phyloP scores from a whole-genome alignment of 2,329 filamentous ascomycete genomes.

The Exophiala xenobiotica region DNA sequence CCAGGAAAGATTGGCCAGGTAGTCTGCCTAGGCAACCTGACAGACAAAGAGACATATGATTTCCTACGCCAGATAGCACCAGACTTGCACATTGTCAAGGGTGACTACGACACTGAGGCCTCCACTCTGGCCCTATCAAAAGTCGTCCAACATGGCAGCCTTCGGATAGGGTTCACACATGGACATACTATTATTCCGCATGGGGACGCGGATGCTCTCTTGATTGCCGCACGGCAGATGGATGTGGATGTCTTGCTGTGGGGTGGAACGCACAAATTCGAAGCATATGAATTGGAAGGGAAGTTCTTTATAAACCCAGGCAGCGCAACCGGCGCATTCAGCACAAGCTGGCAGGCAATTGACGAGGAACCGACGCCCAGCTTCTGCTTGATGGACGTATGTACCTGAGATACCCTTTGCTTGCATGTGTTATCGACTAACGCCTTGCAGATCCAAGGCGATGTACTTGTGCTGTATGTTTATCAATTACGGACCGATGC shows the following conservation, averaged over 20 bases:
- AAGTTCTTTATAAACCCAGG: constrained; percentile 71
- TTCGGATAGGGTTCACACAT: constrained; percentile 69
- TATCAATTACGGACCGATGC: constrained; percentile 80
- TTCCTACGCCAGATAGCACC: constrained; percentile 74
- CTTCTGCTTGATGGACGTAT: constrained; percentile 96
- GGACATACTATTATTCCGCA: constrained; percentile 70
- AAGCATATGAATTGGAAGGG: constrained; percentile 70
- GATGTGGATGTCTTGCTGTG: constrained; percentile 68
- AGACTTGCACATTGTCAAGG: constrained; percentile 68
- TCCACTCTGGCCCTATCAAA: constrained; percentile 64
- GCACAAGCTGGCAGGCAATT: constrained; percentile 57
- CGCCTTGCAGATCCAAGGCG: constrained; percentile 75
- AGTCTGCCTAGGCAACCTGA: constrained; percentile 76
- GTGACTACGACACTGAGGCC: constrained; percentile 69
- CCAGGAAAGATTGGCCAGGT: constrained; percentile 82
- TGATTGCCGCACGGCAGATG: constrained; percentile 70
- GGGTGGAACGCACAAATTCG: constrained; percentile 69
- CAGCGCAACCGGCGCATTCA: constrained; percentile 66
- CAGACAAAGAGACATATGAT: constrained; percentile 76
- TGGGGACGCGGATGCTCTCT: constrained; percentile 63
- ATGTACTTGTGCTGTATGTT: constrained; percentile 92
- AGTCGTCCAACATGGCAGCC: constrained; percentile 66
- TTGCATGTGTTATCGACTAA: not conserved
- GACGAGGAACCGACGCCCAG: constrained; percentile 75
- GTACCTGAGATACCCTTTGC: constrained; percentile 41